Base-by-base conservation (phyloP, 2,329 filamentous ascomycete species). In the Fusarium sp. region DNA sequence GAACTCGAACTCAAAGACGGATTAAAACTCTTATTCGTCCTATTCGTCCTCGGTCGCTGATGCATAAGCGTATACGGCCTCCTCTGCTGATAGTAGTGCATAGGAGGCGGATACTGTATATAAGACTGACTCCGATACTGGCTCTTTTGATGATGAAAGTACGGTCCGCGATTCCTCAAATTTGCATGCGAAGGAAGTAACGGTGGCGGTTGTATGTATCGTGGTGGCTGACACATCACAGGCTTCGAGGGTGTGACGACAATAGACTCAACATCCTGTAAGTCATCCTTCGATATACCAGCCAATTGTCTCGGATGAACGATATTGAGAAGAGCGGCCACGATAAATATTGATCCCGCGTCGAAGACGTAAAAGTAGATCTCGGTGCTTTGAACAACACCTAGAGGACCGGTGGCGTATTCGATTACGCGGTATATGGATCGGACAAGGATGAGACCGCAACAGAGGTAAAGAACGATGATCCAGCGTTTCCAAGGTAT, bases 341-440 rank as follows among this genome's bases (percentile, higher is more conserved):
- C 65, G 9, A 67, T 37, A 8, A 72, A 45, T 64, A 81, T 81
- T 5, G 77, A 71, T 4, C 73, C 19, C 1, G 79, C 75, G 56
- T 81, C 80, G 4, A 81, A 79, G 4, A 79, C 26, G 21, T 80
- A 81, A 10, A 80, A 62, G 34, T 72, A 77, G 7, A 65, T 70
- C 62, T 81, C 80, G 6, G 79, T 76, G 5, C 48, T 49, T 16
- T 80, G 66, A 1, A 81, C 52, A 4, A 75, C 75, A 0, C 78
- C 77, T 4, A 73, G 67, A 2, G 72, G 67, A 1, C 80, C 79
- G 16, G 77, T 71, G 1, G 72, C 73, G 61, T 83, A 84, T 70
- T 84, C 82, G 7, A 81, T 70, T 2, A 81, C 74, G 31, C 82
- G 78, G 46, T 82, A 81, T 0, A 80, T 46, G 1, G 79, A 81